A percentile compares a stretch with the other conserved stretches of the same genome.
Evolutionary conservation across 768 basidiomycete genomes (phyloP).

Genomic region (Amanita rubescens): DNA sequence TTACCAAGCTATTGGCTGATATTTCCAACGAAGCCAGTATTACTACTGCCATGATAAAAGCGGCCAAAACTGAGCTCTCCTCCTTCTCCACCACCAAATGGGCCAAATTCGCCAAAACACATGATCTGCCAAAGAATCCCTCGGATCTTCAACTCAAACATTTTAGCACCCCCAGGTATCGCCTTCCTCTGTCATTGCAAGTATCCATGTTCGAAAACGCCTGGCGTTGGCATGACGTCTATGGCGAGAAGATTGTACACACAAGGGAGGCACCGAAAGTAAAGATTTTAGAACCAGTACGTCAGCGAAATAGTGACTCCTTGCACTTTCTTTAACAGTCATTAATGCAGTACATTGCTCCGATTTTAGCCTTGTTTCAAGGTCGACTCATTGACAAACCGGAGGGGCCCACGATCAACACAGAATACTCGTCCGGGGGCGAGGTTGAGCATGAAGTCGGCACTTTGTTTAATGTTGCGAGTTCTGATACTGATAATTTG

Average conservation of each 20-base stretch:
- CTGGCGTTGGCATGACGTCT: slow-evolving; percentile 12
- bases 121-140: slow-evolving; percentile 3
- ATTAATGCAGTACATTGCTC: slow-evolving; percentile 14
- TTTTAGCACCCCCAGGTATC: slow-evolving; percentile 4
- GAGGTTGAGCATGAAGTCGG: slow-evolving; percentile 14
- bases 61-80: slow-evolving; percentile 9
- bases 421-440: slow-evolving; percentile 13
- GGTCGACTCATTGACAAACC: slow-evolving; percentile 16
- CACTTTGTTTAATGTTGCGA: background rate
- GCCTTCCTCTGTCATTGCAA: slow-evolving; percentile 8
- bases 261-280: slow-evolving; percentile 6
- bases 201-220: slow-evolving; percentile 5
- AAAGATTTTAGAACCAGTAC: slow-evolving; percentile 8
- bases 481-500: background rate
- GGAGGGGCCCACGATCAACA: slow-evolving; percentile 8
- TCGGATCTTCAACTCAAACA: background rate
- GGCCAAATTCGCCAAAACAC: slow-evolving; percentile 7
- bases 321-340: background rate
- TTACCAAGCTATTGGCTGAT: slow-evolving; percentile 4
- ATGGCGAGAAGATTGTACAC: slow-evolving; percentile 10
- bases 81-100: slow-evolving; percentile 14
- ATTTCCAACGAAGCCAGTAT: slow-evolving; percentile 5
- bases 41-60: slow-evolving; percentile 7
- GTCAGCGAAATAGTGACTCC: background rate
- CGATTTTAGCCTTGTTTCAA: slow-evolving; percentile 16